Evolutionary conservation across 2,329 filamentous ascomycete species (phyloP), one percentile per base, ranked within the genome.

Genomic region (Curvularia spicifera): DNA sequence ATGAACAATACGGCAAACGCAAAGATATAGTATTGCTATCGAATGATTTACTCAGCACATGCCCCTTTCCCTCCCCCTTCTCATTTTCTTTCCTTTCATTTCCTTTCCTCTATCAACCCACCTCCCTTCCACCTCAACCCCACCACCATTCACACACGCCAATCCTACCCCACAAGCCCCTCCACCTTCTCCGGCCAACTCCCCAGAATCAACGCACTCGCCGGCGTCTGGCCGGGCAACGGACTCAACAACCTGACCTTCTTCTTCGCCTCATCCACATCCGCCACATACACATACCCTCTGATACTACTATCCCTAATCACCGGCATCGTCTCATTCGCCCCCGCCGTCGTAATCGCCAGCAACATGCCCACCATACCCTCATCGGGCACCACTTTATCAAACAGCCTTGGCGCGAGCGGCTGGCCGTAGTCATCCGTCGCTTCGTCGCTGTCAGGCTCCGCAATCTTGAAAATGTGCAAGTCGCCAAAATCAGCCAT

Each of bases 201-300:
- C 8, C 91, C 93, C 87, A 91, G 90, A 18, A 98, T 82, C 70
- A 98, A 81, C 5, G 94, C 93, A 71, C 89, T 84, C 65, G 90
- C 86, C 0, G 91, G 92, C 59, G 97, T 83, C 57, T 90, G 84
- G 2, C 93, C 93, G 51, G 90, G 91, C 60, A 97, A 87, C 1
- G 95, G 95, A 18, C 91, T 89, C 57, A 99, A 80, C 20, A 98
- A 82, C 71, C 91, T 90, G 31, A 97, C 82, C 74, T 91, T 90
- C 65, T 87, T 87, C 76, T 90, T 90, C 67, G 90, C 89, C 71
- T 91, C 90, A 71, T 99, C 93, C 4, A 98, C 91, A 61, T 97
- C 91, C 0, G 91, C 89, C 15, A 98, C 90, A 71, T 97, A 97
- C 29, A 97, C 85, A 71, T 96, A 99, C 0, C 95, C 95, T 84